phyloP scores from a whole-genome alignment of 768 basidiomycete genomes.

The Tephrocybe sp. region DNA sequence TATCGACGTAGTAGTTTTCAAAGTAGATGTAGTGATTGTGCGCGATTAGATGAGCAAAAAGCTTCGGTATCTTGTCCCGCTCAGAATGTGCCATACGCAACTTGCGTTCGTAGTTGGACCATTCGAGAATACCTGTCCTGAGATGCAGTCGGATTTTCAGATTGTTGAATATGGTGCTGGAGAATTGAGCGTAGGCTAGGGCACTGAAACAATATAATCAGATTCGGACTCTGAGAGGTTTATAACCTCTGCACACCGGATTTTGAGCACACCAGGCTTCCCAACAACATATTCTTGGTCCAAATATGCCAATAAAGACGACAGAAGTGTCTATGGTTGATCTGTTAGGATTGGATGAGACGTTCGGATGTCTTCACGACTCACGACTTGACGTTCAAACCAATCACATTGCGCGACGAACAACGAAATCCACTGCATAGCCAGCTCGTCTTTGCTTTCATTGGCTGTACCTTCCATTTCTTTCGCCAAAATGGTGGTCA shows the following conservation, averaged over 20 bases:
- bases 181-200: conserved; percentile 57
- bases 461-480: conserved; percentile 17
- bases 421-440: conserved; percentile 53
- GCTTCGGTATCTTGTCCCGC: conserved; percentile 40
- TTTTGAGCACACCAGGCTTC: conserved; percentile 33
- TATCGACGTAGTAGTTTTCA: conserved; percentile 51
- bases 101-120: conserved; percentile 56
- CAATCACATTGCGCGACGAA: conserved; percentile 58
- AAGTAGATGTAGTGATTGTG: conserved; percentile 61
- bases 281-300: conserved; percentile 62
- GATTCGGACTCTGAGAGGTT: background rate
- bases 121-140: conserved; percentile 41
- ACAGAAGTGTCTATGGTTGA: conserved; percentile 45
- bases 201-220: conserved; percentile 32
- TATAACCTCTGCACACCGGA: conserved; percentile 40
- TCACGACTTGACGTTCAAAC: conserved; percentile 65
- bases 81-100: conserved; percentile 35
- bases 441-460: conserved; percentile 11
- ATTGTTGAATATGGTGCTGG: conserved; percentile 48
- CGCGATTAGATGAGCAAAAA: conserved; percentile 56
- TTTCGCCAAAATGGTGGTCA: conserved; percentile 37
- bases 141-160: conserved; percentile 40
- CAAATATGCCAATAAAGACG: conserved; percentile 66
- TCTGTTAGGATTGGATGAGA: background rate
- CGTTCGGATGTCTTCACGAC: conserved; percentile 21